Evolutionary conservation across 805 yeast genomes (phyloP), one percentile per base, ranked within the genome.

Genomic region (Cyberlindnera bimundalis): DNA sequence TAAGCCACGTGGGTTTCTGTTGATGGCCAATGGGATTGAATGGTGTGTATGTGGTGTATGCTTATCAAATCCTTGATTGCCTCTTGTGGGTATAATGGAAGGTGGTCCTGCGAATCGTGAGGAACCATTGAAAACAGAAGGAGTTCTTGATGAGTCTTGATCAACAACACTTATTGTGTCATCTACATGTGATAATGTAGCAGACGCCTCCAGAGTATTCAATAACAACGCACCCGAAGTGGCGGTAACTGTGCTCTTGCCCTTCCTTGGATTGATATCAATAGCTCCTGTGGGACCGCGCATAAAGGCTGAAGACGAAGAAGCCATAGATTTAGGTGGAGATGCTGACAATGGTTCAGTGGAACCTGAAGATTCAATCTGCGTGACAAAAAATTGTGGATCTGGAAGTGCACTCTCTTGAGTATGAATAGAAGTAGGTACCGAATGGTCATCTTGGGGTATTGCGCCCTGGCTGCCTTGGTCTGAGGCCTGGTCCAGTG

Each of bases 221-320:
- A 56, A 37, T 2, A 54, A 37, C 9, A 56, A 48, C 2, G 54
- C 58, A 11, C 45, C 44, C 9, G 50, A 33, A 1, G 51, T 47
- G 2, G 55, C 47, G 11, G 44, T 50, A 7, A 56, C 52, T 1
- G 52, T 37, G 29, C 43, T 52, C 20, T 33, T 31, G 7, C 19
- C 35, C 27, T 23, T 32, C 19, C 27, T 20, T 6, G 27, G 35
- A 4, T 21, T 23, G 18, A 32, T 32, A 14, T 32, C 27, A n/a
- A 32, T 23, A 21, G 35, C 27, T 6, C 35, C 27, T 18, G 27
- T 15, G 19, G 27, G 6, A 13, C 20, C 19, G 19, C 19, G 13
- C 12, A 14, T 9, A 9, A 23, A 17, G 14, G 28, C 28, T 6
- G 9, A 21, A 12, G 35, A 14, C 18, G 27, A 20, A 19, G 35